These are phyloP conservation scores for Calvatia gigantea DNA, from an alignment of 768 basidiomycete genomes.

Conservation along the genomic window DNA sequence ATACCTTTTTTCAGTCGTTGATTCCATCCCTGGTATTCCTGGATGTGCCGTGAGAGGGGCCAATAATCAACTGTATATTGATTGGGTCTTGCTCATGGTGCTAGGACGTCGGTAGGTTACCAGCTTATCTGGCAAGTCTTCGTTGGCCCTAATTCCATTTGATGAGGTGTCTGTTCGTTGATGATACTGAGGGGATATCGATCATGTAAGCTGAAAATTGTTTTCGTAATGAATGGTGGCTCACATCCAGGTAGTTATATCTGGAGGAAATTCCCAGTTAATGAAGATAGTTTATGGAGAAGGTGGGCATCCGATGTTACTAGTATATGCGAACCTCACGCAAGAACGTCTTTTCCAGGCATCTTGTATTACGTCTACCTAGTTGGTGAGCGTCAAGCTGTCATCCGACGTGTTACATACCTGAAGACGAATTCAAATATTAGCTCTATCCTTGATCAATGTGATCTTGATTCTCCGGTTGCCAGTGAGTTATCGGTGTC, in stretches of 20 bases:
- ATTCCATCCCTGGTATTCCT: background rate
- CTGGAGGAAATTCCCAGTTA: constrained; percentile 4
- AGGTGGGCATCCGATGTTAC: background rate
- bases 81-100: constrained; percentile 9
- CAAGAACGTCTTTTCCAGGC: background rate
- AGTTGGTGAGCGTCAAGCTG: background rate
- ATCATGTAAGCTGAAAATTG: background rate
- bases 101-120: constrained; percentile 3
- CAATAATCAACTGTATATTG: background rate
- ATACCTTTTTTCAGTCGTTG: background rate
- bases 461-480: background rate
- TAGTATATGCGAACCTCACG: background rate
- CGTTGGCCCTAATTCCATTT: background rate
- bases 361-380: constrained; percentile 8
- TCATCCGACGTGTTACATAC: background rate
- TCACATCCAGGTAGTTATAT: background rate
- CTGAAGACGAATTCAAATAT: background rate
- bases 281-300: constrained; percentile 8
- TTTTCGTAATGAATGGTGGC: background rate
- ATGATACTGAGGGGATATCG: constrained; percentile 1
- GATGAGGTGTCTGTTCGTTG: background rate
- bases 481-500: background rate
- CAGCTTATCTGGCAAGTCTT: background rate
- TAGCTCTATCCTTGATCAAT: background rate
- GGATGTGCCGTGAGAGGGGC: background rate